Conservation (phyloP, 2,329 filamentous ascomycete genomes). For the Stachybotrys echinatus region DNA sequence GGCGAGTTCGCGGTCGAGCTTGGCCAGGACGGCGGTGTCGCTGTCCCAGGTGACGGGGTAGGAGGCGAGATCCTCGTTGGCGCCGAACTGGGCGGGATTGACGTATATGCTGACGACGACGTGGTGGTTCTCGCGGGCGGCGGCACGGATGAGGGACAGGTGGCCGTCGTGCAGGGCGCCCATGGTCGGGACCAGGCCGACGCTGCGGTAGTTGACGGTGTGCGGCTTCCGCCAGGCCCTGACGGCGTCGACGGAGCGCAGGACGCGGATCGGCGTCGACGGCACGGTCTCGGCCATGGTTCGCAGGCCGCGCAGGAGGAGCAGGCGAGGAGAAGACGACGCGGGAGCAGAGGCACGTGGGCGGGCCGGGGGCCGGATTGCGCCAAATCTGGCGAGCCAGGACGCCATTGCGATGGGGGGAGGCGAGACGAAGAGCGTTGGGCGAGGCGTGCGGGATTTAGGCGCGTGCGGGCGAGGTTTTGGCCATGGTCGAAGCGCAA, state of each 20-base stretch:
- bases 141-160: conserved; percentile 76
- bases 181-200: conserved; percentile 95
- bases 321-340: conserved; percentile 13
- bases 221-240: conserved; percentile 66
- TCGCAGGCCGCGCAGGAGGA: conserved; percentile 13
- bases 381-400: conserved; percentile 8
- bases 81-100: conserved; percentile 93
- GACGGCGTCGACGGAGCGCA: conserved; percentile 69
- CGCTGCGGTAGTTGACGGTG: conserved; percentile 59
- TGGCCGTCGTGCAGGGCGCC: conserved; percentile 93
- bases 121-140: conserved; percentile 76
- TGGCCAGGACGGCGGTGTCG: conserved; percentile 63
- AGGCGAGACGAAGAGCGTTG: conserved; percentile 3
- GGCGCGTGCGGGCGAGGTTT: conserved; percentile 7
- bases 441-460: conserved; percentile 4
- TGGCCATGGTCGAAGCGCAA: conserved; percentile 25
- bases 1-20: conserved; percentile 69
- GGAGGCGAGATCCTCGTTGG: conserved; percentile 78
- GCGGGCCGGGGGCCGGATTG: neutral
- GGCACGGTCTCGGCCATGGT: conserved; percentile 41
- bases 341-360: conserved; percentile 10
- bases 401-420: conserved; percentile 8
- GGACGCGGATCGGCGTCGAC: conserved; percentile 59
- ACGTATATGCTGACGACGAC: conserved; percentile 92
- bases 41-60: conserved; percentile 88